These are phyloP conservation scores for Pleomassaria siparia DNA, from an alignment of 2,329 filamentous ascomycete genomes.

Conservation along the genomic window DNA sequence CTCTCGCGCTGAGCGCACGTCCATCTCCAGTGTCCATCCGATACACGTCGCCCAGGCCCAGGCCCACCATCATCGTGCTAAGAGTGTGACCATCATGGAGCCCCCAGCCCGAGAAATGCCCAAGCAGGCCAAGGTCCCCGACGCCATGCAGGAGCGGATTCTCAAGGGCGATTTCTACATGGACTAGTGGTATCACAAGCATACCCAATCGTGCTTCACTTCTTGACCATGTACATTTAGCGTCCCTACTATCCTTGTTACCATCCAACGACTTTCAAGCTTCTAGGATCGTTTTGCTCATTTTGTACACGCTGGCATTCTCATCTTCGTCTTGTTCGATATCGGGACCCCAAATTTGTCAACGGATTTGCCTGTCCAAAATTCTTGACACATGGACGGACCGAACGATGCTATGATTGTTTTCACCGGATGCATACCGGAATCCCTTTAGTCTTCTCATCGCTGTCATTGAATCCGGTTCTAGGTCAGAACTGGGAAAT, in stretches of 20 bases:
- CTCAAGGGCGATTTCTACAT: constrained; percentile 98
- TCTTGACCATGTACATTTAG: constrained; percentile 22
- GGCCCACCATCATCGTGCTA: constrained; percentile 63
- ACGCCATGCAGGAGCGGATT: constrained; percentile 95
- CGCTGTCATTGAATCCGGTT: background rate
- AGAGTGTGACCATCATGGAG: constrained; percentile 66
- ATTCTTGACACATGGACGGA: constrained; percentile 6
- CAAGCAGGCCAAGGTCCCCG: constrained; percentile 66
- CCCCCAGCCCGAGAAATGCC: constrained; percentile 56
- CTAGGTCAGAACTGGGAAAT: background rate
- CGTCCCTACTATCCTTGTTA: background rate
- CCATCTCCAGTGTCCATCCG: constrained; percentile 56
- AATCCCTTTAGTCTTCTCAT: constrained; percentile 1
- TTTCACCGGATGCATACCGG: constrained; percentile 18
- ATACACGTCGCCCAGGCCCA: constrained; percentile 20
- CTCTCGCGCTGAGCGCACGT: constrained; percentile 77
- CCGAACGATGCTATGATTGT: constrained; percentile 15
- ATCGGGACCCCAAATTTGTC: constrained; percentile 3
- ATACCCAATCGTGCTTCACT: constrained; percentile 9
- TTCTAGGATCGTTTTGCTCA: constrained; percentile 9
- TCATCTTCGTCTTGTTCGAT: background rate
- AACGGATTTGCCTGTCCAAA: constrained; percentile 8
- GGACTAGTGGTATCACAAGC: constrained; percentile 68
- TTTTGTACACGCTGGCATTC: constrained; percentile 6
- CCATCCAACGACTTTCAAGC: background rate